Conservation (phyloP, 805 yeast species). For the Candida boleticola region DNA sequence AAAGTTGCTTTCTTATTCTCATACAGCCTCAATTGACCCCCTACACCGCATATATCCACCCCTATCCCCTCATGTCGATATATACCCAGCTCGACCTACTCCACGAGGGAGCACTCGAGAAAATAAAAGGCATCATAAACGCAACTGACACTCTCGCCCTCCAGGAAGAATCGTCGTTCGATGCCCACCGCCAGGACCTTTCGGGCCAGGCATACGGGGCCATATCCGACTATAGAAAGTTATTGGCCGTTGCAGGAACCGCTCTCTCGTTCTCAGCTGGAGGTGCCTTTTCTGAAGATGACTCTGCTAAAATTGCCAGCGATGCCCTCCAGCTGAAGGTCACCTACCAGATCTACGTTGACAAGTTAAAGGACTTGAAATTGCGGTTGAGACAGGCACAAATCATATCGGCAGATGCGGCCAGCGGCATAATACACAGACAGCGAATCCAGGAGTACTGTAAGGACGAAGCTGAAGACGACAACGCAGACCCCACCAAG, state of each 20-base stretch:
- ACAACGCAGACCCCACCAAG: background rate
- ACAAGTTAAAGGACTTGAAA: slow-evolving; percentile 9
- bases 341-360: slow-evolving; percentile 6
- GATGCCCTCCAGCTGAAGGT: background rate
- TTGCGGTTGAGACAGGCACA: slow-evolving; percentile 27
- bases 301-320: background rate
- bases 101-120: slow-evolving; percentile 18
- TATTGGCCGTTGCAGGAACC: background rate
- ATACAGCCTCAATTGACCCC: too few relatives aligned
- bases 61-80: slow-evolving; percentile 17
- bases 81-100: slow-evolving; percentile 19
- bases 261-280: background rate
- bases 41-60: too few relatives aligned
- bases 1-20: too few relatives aligned
- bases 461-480: slow-evolving; percentile 2
- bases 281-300: background rate
- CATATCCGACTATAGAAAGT: slow-evolving; percentile 1
- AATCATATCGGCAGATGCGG: slow-evolving; percentile 22
- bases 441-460: slow-evolving; percentile 28
- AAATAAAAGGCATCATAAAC: slow-evolving; percentile 15
- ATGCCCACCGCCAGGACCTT: background rate
- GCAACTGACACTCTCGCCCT: slow-evolving; percentile 6
- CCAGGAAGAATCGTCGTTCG: slow-evolving; percentile 9
- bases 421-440: slow-evolving; percentile 27
- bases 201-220: background rate